Evolutionary conservation across 2,329 filamentous ascomycete genomes (phyloP).

Genomic region (Venturia oleaginea): DNA sequence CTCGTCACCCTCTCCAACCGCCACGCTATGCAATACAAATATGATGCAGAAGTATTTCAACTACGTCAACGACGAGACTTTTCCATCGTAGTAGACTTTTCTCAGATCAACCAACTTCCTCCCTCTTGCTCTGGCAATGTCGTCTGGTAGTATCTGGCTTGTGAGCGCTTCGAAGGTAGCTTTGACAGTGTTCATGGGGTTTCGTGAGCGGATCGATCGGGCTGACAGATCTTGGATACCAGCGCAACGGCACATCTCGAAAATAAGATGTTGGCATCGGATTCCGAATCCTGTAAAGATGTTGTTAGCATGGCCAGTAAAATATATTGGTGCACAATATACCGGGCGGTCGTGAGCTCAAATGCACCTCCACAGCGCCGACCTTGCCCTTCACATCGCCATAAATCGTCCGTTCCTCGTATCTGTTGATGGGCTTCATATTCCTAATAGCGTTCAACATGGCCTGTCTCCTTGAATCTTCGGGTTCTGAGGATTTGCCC

Average conservation of each 20-base stretch:
- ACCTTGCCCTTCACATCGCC: slow-evolving; percentile 78
- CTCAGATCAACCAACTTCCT: slow-evolving; percentile 94
- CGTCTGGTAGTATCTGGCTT: slow-evolving; percentile 77
- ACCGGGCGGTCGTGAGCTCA: slow-evolving; percentile 83
- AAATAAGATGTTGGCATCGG: slow-evolving; percentile 82
- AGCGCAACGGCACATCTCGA: slow-evolving; percentile 81
- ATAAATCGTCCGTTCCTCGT: slow-evolving; percentile 87
- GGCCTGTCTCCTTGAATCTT: slow-evolving; percentile 61
- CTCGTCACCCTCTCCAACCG: neutral
- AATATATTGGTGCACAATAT: slow-evolving; percentile 28
- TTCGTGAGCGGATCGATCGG: slow-evolving; percentile 72
- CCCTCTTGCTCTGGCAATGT: slow-evolving; percentile 78
- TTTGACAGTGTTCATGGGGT: slow-evolving; percentile 97
- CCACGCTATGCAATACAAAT: neutral
- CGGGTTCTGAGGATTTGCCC: slow-evolving; percentile 71
- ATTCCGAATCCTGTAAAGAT: slow-evolving; percentile 71
- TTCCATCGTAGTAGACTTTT: slow-evolving; percentile 91
- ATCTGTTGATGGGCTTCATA: slow-evolving; percentile 84
- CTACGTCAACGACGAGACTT: neutral
- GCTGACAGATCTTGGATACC: slow-evolving; percentile 84
- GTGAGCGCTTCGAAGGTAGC: slow-evolving; percentile 75
- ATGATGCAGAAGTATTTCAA: neutral
- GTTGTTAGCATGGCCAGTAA: slow-evolving; percentile 11
- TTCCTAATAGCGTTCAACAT: slow-evolving; percentile 76
- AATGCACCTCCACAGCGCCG: slow-evolving; percentile 74